Evolutionary conservation across 1,284 basidiomycete species (phyloP).

Genomic region (Papiliotrema flavescens): DNA sequence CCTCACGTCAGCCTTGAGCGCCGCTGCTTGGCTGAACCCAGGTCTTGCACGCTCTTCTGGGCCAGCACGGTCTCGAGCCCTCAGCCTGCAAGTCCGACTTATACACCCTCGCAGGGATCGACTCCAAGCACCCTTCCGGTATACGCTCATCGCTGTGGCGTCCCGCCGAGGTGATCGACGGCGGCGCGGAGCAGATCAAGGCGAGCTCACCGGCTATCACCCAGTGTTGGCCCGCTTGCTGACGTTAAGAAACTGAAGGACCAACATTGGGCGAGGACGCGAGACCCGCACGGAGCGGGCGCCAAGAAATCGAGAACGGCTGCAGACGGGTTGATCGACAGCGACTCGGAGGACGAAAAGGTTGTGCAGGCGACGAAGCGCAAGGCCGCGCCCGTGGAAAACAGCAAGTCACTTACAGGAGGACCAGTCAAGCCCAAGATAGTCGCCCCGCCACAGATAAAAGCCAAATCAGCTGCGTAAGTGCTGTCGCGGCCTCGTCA

Average conservation of each 20-base stretch:
- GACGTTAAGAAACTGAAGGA: not conserved
- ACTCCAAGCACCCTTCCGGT: conserved; percentile 42
- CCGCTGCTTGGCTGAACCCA: not conserved
- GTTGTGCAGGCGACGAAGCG: not conserved
- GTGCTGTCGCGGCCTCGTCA: not conserved
- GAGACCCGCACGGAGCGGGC: not conserved
- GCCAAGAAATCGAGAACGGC: not conserved
- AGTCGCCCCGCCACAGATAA: not conserved
- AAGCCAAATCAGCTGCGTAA: conserved; percentile 2
- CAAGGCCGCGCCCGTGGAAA: not conserved
- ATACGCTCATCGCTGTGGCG: conserved; percentile 38
- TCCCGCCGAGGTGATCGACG: conserved; percentile 25
- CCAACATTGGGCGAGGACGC: not conserved
- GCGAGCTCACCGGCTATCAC: conserved; percentile 5
- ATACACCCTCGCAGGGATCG: conserved; percentile 44
- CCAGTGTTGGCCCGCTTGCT: not conserved
- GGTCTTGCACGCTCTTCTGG: conserved; percentile 23
- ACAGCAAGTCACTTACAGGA: not conserved
- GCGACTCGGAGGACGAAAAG: conserved; percentile 3
- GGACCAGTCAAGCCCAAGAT: not conserved
- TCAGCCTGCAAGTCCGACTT: conserved; percentile 36
- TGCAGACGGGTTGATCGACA: conserved; percentile 5
- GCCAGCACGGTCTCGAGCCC: conserved; percentile 32
- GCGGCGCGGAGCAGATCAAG: conserved; percentile 18
- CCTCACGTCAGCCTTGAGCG: not conserved